Evolutionary conservation across 768 basidiomycete genomes (phyloP).

Genomic region (Tricholoma sp.): DNA sequence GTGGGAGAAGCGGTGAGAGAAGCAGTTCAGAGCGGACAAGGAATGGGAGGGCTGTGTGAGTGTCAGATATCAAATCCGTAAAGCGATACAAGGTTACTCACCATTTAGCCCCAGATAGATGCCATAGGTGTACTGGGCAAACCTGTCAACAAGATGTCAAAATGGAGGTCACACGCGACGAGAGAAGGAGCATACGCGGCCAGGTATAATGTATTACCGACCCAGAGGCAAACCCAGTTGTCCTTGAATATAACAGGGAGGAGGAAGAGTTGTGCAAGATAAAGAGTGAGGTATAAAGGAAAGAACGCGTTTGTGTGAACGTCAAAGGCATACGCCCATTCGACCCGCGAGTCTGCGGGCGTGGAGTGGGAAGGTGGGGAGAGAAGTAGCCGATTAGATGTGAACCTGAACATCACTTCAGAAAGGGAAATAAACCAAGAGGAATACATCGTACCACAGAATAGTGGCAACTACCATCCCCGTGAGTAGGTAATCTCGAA

Average conservation of each 20-base stretch:
- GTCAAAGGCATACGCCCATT: slow-evolving; percentile 96
- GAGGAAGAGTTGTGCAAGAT: slow-evolving; percentile 83
- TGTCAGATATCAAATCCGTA: not conserved
- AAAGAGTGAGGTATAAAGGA: slow-evolving; percentile 85
- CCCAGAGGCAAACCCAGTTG: slow-evolving; percentile 91
- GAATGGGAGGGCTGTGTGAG: slow-evolving; percentile 77
- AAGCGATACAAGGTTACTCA: slow-evolving; percentile 17
- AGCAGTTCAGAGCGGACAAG: slow-evolving; percentile 85
- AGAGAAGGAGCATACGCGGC: slow-evolving; percentile 56
- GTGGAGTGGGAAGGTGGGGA: slow-evolving; percentile 71
- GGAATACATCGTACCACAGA: slow-evolving; percentile 52
- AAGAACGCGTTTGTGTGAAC: slow-evolving; percentile 97
- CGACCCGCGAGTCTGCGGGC: slow-evolving; percentile 65
- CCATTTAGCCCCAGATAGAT: slow-evolving; percentile 84
- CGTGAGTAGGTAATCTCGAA: slow-evolving; percentile 81
- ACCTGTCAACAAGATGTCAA: slow-evolving; percentile 37
- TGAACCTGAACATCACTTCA: slow-evolving; percentile 41
- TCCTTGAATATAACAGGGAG: slow-evolving; percentile 76
- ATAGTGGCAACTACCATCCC: slow-evolving; percentile 72
- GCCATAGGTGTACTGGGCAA: slow-evolving; percentile 88
- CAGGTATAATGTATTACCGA: slow-evolving; percentile 90
- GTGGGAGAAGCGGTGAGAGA: slow-evolving; percentile 83
- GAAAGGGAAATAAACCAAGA: not conserved
- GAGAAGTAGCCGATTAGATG: slow-evolving; percentile 65
- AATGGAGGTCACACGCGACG: not conserved